Evolutionary conservation across 2,329 filamentous ascomycete genomes (phyloP).

Genomic region (Pseudogymnoascus pannorum): DNA sequence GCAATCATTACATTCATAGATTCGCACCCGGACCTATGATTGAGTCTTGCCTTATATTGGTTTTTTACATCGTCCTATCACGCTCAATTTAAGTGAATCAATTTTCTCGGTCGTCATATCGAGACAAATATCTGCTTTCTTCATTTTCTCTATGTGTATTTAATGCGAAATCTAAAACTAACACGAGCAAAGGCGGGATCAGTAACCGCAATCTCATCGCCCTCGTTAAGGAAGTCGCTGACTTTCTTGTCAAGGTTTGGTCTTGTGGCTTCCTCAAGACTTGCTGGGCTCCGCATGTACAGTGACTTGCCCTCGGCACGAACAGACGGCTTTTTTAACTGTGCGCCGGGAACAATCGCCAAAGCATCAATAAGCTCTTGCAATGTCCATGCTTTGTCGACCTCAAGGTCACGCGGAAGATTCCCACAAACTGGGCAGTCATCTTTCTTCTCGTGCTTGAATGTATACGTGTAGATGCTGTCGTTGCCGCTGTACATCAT

Average conservation of each 20-base stretch:
- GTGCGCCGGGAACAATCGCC: constrained; percentile 75
- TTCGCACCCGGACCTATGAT: not conserved
- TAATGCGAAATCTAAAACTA: constrained; percentile 28
- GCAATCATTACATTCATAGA: constrained; percentile 5
- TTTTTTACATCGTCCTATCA: not conserved
- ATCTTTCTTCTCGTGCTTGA: constrained; percentile 85
- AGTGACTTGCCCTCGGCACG: constrained; percentile 72
- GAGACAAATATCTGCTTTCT: not conserved
- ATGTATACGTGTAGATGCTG: constrained; percentile 94
- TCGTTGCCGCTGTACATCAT: constrained; percentile 99
- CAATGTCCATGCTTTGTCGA: constrained; percentile 66
- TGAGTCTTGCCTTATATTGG: not conserved
- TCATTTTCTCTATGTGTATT: constrained; percentile 17
- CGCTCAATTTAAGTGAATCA: not conserved
- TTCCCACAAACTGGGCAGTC: constrained; percentile 94
- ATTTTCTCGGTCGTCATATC: not conserved
- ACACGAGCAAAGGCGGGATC: constrained; percentile 70
- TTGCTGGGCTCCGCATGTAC: constrained; percentile 79
- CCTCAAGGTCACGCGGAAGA: constrained; percentile 64
- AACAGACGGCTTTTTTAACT: constrained; percentile 89
- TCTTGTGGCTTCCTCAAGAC: constrained; percentile 76
- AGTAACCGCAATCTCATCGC: constrained; percentile 85
- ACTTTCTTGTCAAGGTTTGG: constrained; percentile 76
- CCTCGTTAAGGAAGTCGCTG: constrained; percentile 65
- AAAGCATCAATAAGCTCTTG: constrained; percentile 80